These are phyloP conservation scores for Phytophthora uliginosa DNA, from an alignment of 352 stramenopile species.

Conservation along the genomic window DNA sequence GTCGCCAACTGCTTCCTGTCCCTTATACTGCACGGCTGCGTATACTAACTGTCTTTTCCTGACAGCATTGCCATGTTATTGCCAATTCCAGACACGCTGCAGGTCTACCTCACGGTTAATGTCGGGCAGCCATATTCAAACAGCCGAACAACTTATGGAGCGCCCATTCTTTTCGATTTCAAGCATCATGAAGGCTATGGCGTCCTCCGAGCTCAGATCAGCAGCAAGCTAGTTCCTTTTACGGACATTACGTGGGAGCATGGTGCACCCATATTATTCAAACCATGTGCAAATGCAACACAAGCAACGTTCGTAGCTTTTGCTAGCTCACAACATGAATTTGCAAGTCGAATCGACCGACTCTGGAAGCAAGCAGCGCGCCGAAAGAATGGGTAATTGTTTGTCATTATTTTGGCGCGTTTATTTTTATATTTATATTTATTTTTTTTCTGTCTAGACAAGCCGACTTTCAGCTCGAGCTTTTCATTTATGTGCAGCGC, in stretches of 20 bases:
- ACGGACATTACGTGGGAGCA: not conserved
- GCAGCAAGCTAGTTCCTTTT: not conserved
- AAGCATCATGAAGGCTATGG: not conserved
- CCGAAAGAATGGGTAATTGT: not conserved
- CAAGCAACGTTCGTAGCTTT: not conserved
- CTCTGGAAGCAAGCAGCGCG: not conserved
- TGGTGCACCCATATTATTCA: not conserved
- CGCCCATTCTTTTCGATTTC: not conserved
- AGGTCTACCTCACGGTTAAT: not conserved
- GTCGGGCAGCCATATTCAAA: not conserved
- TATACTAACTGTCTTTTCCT: not conserved
- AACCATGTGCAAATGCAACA: not conserved
- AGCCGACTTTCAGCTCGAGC: constrained; percentile 5
- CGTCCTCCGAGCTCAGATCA: constrained; percentile 1
- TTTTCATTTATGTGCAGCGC: constrained; percentile 1
- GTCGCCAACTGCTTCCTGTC: not conserved
- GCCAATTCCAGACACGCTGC: not conserved
- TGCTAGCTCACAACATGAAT: not conserved
- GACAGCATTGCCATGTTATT: not conserved
- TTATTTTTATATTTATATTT: not conserved
- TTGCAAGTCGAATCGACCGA: not conserved
- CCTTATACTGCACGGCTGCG: not conserved
- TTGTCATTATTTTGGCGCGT: not conserved
- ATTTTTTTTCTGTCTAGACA: not conserved
- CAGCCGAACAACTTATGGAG: not conserved